Base-by-base conservation (phyloP, 108 stramenopile species). In the Stephanodiscus triporus region DNA sequence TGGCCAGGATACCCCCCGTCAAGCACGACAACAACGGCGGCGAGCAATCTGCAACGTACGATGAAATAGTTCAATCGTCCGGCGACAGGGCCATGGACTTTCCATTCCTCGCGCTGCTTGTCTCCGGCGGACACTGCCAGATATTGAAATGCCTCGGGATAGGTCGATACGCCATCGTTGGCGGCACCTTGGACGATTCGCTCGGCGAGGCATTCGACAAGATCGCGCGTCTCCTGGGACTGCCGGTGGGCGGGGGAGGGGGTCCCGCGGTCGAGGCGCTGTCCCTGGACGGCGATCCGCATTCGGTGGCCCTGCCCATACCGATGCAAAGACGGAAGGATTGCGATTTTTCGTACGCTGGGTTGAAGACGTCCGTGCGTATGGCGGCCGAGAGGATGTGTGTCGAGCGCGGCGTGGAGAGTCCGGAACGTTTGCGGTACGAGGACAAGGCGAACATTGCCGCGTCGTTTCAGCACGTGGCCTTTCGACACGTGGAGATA, bases 61-160 rank as follows among this genome's bases (percentile, higher is more conserved):
- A 72, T 13, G 68, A 34, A 26, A 56, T 60, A 34, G 50, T 34
- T 6, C 63, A 71, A 49, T 66, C 47, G n/a, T 60, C 83, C 43
- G 43, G 14, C 13, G 14, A 63, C 9, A 76, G 84, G 29, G 76
- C 88, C 8, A 81, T 93, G 78, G 72, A 92, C 22, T 99, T 97
- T 72, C 98, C 98, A 0, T 99, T 98, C 78, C 81, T 99, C 51
- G 94, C 95, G n/a, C 83, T 99, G 10, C 79, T 99, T 17, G 97
- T 97, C 4, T 97, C 96, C 6, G 98, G 98, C 9, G 98, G 98
- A 5, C 98, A 99, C 75, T 97, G 96, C 63, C 95, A 96, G 84
- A 66, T 99, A 11, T 73, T 99, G 36, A 88, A 92, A 78, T 95
- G 95, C 55, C 61, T 83, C 22, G 95, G 90, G 10, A 89, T 99